Percentiles rank a stretch among this genome's conserved stretches.
These are phyloP conservation scores for Aspergillus udagawae DNA, from an alignment of 2,329 filamentous ascomycete genomes.

Conservation along the genomic window DNA sequence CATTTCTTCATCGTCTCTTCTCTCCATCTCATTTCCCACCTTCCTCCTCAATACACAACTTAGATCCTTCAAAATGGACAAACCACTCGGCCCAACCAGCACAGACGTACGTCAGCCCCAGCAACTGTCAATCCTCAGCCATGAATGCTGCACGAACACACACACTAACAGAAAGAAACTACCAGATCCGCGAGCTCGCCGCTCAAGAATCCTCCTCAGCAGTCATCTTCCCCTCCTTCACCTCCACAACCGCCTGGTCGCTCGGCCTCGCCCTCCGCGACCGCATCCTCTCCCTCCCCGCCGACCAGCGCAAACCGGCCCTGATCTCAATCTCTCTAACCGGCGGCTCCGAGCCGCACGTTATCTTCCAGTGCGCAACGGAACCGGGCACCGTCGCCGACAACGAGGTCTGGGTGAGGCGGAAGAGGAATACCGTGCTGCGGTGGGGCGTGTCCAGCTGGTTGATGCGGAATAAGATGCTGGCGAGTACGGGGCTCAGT, in stretches of 20 bases:
- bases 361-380: conserved; percentile 67
- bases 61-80: conserved; percentile 20
- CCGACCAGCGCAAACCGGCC: conserved; percentile 33
- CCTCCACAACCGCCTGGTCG: conserved; percentile 34
- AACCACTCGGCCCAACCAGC: conserved; percentile 24
- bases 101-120: conserved; percentile 21
- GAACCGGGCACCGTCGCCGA: conserved; percentile 66
- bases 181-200: conserved; percentile 24
- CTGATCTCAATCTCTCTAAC: conserved; percentile 39
- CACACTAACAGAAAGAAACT: background rate
- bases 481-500: conserved; percentile 10
- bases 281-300: conserved; percentile 33
- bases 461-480: conserved; percentile 66
- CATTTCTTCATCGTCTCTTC: background rate
- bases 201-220: conserved; percentile 27
- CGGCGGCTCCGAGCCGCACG: conserved; percentile 42
- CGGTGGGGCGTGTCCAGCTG: conserved; percentile 68
- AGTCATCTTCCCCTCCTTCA: conserved; percentile 36
- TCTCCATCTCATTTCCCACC: background rate
- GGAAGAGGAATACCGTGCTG: conserved; percentile 69
- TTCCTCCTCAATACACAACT: background rate
- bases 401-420: conserved; percentile 65
- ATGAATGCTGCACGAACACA: no score
- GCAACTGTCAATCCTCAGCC: background rate
- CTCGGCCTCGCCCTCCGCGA: conserved; percentile 37